Percentiles rank a stretch among this genome's conserved stretches.
phyloP scores from a whole-genome alignment of 2,329 filamentous ascomycete species.

The Exophiala dermatitidis region DNA sequence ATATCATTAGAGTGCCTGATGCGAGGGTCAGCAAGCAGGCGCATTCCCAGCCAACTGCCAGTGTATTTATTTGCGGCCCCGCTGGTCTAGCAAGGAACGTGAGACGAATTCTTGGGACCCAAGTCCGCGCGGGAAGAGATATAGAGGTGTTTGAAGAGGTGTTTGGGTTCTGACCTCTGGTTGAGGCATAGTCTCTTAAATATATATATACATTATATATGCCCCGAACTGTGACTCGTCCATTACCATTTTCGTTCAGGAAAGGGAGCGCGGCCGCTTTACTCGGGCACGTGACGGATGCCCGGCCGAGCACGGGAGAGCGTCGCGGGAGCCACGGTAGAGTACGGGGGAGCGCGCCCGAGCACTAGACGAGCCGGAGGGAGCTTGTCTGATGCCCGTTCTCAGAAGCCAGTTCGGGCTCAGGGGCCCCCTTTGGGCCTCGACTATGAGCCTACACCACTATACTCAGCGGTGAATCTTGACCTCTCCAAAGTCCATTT shows the following conservation, averaged over 20 bases:
- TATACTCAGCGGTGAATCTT: background rate
- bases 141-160: slow-evolving; percentile 24
- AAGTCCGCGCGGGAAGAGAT: slow-evolving; percentile 18
- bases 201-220: background rate
- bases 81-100: slow-evolving; percentile 10
- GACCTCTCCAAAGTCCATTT: background rate
- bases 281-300: slow-evolving; percentile 1
- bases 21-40: background rate
- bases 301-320: slow-evolving; percentile 1
- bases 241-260: background rate
- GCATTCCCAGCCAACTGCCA: background rate
- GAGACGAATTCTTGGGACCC: slow-evolving; percentile 13
- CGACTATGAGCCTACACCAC: background rate
- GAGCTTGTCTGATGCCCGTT: background rate
- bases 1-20: no score
- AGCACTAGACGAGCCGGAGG: background rate
- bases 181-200: slow-evolving; percentile 8
- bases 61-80: slow-evolving; percentile 25
- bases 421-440: background rate
- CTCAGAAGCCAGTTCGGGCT: slow-evolving; percentile 6
- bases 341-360: slow-evolving; percentile 7
- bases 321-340: slow-evolving; percentile 1
- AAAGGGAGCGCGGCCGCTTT: slow-evolving; percentile 3
- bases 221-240: no score
- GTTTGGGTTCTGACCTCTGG: slow-evolving; percentile 18